Base-by-base conservation (phyloP, 2,329 filamentous ascomycete genomes). In the Elsinoe ampelina region DNA sequence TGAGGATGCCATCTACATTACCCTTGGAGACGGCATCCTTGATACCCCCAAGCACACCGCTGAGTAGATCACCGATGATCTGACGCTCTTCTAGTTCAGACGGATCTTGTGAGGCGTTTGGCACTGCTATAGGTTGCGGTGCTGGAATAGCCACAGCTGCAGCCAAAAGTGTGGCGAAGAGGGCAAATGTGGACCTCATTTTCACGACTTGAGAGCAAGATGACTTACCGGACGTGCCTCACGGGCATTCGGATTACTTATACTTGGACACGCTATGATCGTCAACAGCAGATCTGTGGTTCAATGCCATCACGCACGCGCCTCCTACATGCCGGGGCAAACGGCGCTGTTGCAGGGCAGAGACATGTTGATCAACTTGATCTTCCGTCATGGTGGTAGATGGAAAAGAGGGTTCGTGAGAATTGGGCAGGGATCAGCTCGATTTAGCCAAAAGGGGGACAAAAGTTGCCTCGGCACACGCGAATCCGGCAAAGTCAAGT, bases 41-140 rank as follows among this genome's bases (percentile, higher is more conserved):
- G 39, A 59, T 45, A 22, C 55, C 57, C 2, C 56, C 43, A 1
- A 58, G 42, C 45, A 58, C 41, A 54, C 48, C 52, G 39, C 62
- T 36, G 32, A 59, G 42, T 17, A 58, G 47, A 45, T 34, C 48
- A 52, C 19, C 48, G n/a, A 52, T 15, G 15, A 52, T 34, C 17
- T 55, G 43, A 5, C 60, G 47, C 34, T 59, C 58, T n/a, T 59
- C 58, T 7, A 58, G 43, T 12, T 32, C 22, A 35, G 59, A n/a
- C 30, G 36, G 26, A 12, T 39, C 17, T n/a, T 52, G 51, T 8
- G 12, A n/a, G 12, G 55, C 34, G 17, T 47, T 34, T 32, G 58
- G 57, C 6, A 51, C 56, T 22, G 56, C 54, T 15, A 45, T n/a
- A 19, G 50, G 12, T 10, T 55, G 26, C 3, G 58, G 58, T 32